phyloP scores from a whole-genome alignment of 345 rosid genomes.

The Pelargonium nanum region DNA sequence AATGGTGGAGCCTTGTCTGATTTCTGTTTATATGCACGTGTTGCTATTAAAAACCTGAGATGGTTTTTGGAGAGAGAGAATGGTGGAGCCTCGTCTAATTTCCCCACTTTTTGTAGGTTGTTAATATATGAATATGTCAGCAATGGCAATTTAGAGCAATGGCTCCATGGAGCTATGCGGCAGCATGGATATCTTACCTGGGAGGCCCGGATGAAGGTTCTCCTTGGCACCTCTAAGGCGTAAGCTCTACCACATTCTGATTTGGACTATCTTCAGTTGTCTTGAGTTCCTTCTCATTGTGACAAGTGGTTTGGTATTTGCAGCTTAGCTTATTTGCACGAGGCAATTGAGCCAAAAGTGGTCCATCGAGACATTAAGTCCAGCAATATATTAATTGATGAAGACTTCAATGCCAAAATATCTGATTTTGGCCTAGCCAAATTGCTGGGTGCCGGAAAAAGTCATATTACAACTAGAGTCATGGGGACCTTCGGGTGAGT shows the following conservation, averaged over 20 bases:
- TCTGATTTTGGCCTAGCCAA: conserved; percentile 46
- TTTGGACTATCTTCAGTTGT: conserved; percentile 2
- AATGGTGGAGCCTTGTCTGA: no score
- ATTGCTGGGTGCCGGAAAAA: conserved; percentile 40
- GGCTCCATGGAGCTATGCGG: conserved; percentile 83
- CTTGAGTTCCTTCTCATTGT: conserved; percentile 4
- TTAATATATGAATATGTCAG: conserved; percentile 82
- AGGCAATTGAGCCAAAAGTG: conserved; percentile 46
- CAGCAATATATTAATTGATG: conserved; percentile 38
- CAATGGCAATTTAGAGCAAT: conserved; percentile 92
- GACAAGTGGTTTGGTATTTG: conserved; percentile 8
- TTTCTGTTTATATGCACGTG: neutral
- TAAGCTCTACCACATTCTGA: conserved; percentile 21
- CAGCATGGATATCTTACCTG: conserved; percentile 75
- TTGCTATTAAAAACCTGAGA: no score
- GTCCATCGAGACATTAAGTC: conserved; percentile 46
- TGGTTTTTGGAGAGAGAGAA: no score
- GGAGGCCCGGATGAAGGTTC: conserved; percentile 84
- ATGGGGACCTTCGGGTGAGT: conserved; percentile 45
- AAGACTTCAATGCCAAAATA: conserved; percentile 38
- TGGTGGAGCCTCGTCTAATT: no score
- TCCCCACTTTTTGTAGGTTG: conserved; percentile 31
- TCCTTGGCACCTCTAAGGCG: conserved; percentile 94
- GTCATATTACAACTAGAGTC: conserved; percentile 40
- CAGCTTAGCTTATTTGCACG: conserved; percentile 61